These are phyloP conservation scores for Whalleya microplaca DNA, from an alignment of 2,329 filamentous ascomycete genomes.

Conservation along the genomic window DNA sequence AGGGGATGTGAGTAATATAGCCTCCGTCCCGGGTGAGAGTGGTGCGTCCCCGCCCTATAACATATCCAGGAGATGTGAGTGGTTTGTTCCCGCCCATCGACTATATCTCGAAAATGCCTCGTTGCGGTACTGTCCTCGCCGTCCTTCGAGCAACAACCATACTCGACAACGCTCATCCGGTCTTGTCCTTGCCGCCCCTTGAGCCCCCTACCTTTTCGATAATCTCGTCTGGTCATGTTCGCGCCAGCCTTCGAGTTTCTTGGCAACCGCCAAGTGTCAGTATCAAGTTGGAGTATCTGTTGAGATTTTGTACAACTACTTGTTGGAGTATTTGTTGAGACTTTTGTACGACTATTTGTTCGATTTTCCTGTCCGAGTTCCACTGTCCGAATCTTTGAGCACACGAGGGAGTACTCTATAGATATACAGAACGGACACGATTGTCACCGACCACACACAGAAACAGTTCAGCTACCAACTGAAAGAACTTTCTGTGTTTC, in stretches of 20 bases:
- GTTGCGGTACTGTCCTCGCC: constrained; percentile 11
- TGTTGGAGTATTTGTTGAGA: not conserved
- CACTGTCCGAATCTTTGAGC: not conserved
- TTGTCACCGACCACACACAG: not conserved
- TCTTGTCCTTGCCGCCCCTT: constrained; percentile 17
- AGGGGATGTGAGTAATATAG: not conserved
- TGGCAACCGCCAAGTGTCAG: not conserved
- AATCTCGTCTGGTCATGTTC: constrained; percentile 17
- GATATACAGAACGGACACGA: not conserved
- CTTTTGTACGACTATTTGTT: too few species aligned
- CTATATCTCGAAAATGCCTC: constrained; percentile 16
- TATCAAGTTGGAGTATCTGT: constrained; percentile 4
- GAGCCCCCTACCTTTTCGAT: constrained; percentile 7
- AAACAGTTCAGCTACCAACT: not conserved
- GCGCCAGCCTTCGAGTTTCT: constrained; percentile 20
- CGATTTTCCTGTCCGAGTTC: not conserved
- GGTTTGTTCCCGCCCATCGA: not conserved
- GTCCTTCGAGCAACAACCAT: constrained; percentile 3
- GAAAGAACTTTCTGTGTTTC: too few species aligned
- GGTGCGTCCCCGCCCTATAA: constrained; percentile 8
- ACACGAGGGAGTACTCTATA: constrained; percentile 1
- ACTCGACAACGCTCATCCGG: constrained; percentile 21
- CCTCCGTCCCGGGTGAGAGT: constrained; percentile 9
- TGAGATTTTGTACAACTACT: constrained; percentile 6
- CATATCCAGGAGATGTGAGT: too few species aligned